Conservation (phyloP, 352 stramenopile genomes). For the Phytophthora fragariaefolia region DNA sequence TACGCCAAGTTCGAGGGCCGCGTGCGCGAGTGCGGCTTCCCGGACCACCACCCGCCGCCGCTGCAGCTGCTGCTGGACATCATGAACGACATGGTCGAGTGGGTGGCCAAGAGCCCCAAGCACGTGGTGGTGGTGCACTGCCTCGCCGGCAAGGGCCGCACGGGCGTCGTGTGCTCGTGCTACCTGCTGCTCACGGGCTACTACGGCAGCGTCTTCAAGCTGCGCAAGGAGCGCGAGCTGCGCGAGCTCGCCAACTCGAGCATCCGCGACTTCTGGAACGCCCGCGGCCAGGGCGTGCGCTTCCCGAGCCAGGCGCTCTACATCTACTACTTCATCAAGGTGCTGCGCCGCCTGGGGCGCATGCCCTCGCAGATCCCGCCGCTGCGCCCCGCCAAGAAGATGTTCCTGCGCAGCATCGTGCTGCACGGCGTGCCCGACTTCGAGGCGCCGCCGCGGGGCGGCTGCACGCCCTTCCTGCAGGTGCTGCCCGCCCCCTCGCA, state of each 20-base stretch:
- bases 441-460: slow-evolving; percentile 61
- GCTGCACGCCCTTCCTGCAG: slow-evolving; percentile 71
- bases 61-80: slow-evolving; percentile 83
- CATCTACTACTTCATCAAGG: slow-evolving; percentile 90
- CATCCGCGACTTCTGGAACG: slow-evolving; percentile 81
- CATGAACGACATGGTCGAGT: slow-evolving; percentile 87
- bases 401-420: slow-evolving; percentile 64
- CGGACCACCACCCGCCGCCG: slow-evolving; percentile 81
- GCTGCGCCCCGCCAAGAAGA: slow-evolving; percentile 61
- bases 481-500: slow-evolving; percentile 70
- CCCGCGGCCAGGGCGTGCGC: slow-evolving; percentile 73
- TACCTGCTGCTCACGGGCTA: slow-evolving; percentile 79
- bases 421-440: slow-evolving; percentile 84
- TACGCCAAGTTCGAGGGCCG: slow-evolving; percentile 75
- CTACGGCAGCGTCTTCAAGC: slow-evolving; percentile 75
- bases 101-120: slow-evolving; percentile 62
- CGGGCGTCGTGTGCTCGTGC: slow-evolving; percentile 83
- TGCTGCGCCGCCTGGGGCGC: slow-evolving; percentile 53
- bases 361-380: slow-evolving; percentile 66
- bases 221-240: slow-evolving; percentile 70
- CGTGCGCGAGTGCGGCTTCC: slow-evolving; percentile 82
- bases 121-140: slow-evolving; percentile 87
- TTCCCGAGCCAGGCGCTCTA: slow-evolving; percentile 86
- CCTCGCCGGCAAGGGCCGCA: slow-evolving; percentile 81
- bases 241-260: slow-evolving; percentile 67